Base-by-base conservation (phyloP, 208 protist genomes). In the Wallacemonas sp. region DNA sequence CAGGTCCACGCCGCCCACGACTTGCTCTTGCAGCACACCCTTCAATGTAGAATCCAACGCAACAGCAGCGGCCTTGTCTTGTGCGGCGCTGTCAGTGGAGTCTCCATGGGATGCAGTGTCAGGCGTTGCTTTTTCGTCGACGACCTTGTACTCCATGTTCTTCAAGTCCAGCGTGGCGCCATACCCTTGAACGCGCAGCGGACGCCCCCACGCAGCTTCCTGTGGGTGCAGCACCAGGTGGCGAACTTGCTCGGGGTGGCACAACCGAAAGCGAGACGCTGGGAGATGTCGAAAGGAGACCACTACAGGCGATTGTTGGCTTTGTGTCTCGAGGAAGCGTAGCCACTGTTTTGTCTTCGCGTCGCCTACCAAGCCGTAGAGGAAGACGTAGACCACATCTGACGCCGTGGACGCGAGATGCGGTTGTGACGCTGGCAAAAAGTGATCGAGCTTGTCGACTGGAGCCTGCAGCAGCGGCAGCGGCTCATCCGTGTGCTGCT, bases 101-200 rank as follows among this genome's bases (percentile, higher is more conserved):
- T n/a, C n/a, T n/a, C n/a, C n/a, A n/a, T n/a, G n/a, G n/a, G n/a
- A n/a, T n/a, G n/a, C n/a, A n/a, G n/a, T n/a, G n/a, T n/a, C n/a
- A n/a, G 36, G 14, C 28, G 68, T 63, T 4, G 47, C 41, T 56
- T 80, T 81, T 61, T 98, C 95, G 71, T 99, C 95, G 11, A 98
- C 67, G 26, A 88, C 94, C 61, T 98, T 99, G 82, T 99, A 99
- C 81, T 99, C 98, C 66, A 95, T 95, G 68, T 88, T 98, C 60
- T 99, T 99, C 39, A 99, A 80, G 22, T 96, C 92, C 11, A 99
- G 78, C 44, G 96, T 96, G 5, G 96, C 94, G 19, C 96, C 98
- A 70, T 98, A 99, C 21, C 98, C 97, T 53, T 88, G 83, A 28
- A 98, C 72, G 21, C 45, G 58, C 2, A 97, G 64, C 0, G 77